phyloP scores from a whole-genome alignment of 768 basidiomycete species.

The Paxillus involutus region DNA sequence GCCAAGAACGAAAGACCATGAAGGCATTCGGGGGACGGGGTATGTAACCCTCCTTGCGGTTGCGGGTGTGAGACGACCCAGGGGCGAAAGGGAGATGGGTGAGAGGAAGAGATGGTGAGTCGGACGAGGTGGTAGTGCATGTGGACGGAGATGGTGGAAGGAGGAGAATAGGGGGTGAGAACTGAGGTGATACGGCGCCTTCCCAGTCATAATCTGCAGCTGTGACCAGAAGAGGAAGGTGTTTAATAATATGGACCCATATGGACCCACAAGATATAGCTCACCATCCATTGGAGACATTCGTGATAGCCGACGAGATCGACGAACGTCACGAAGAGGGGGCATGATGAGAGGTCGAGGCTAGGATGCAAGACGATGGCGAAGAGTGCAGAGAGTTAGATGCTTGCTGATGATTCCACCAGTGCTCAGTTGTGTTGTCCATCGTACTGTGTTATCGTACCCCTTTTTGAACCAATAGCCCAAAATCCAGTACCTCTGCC shows the following conservation, averaged over 20 bases:
- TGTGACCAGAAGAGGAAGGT: constrained; percentile 35
- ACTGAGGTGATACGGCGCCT: constrained; percentile 18
- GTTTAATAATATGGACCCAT: constrained; percentile 31
- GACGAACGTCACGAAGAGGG: constrained; percentile 34
- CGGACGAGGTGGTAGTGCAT: constrained; percentile 13
- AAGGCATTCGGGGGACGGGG: constrained; percentile 85
- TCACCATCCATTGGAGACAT: constrained; percentile 37
- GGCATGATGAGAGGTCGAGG: constrained; percentile 33
- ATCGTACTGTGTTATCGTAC: constrained; percentile 6
- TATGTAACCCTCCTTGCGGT: constrained; percentile 49
- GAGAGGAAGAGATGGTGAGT: constrained; percentile 16
- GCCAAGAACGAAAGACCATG: constrained; percentile 76
- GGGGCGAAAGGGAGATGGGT: constrained; percentile 28
- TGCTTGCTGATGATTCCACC: constrained; percentile 8
- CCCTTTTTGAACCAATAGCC: constrained; percentile 32
- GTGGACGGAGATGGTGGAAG: constrained; percentile 17
- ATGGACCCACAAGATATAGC: constrained; percentile 16
- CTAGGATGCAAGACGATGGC: neutral
- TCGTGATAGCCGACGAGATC: constrained; percentile 45
- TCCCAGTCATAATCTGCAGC: constrained; percentile 30
- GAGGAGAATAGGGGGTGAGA: constrained; percentile 7
- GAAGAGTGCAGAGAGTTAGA: constrained; percentile 8
- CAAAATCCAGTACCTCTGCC: constrained; percentile 14
- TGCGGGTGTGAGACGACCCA: constrained; percentile 42
- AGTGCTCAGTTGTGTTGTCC: constrained; percentile 7